Conservation (phyloP, 371 early-diverging fungal genomes). For the Zopfochytrium polystomum region DNA sequence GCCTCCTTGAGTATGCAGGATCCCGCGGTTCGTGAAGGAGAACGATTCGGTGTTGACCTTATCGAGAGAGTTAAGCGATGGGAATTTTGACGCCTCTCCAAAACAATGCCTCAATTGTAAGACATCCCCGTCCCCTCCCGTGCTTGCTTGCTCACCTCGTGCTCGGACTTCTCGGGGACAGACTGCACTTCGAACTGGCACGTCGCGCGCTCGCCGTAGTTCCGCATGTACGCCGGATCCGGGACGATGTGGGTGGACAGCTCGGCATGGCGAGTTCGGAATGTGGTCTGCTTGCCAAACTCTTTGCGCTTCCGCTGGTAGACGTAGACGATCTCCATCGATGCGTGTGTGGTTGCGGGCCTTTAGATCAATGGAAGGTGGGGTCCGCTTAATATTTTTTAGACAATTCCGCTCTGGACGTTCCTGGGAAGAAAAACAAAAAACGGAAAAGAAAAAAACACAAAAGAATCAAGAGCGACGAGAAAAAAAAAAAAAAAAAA, state of each 20-base stretch:
- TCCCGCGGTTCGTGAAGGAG: slow-evolving; percentile 45
- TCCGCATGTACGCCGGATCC: slow-evolving; percentile 43
- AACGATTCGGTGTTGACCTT: slow-evolving; percentile 57
- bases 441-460: too few relatives aligned
- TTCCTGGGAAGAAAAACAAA: too few relatives aligned
- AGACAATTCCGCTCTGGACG: too few relatives aligned
- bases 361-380: too few relatives aligned
- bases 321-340: slow-evolving; percentile 62
- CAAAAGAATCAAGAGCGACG: too few relatives aligned
- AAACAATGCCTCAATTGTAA: too few relatives aligned
- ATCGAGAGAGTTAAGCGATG: too few relatives aligned
- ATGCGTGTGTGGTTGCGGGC: too few relatives aligned
- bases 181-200: slow-evolving; percentile 44
- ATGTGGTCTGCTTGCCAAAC: slow-evolving; percentile 52
- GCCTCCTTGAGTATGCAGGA: slow-evolving; percentile 55
- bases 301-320: slow-evolving; percentile 54
- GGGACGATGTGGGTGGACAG: slow-evolving; percentile 38
- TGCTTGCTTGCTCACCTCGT: slow-evolving; percentile 54
- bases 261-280: slow-evolving; percentile 42
- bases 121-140: too few relatives aligned
- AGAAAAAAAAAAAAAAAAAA: too few relatives aligned
- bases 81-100: too few relatives aligned
- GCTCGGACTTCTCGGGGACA: slow-evolving; percentile 54
- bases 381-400: too few relatives aligned
- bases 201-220: slow-evolving; percentile 50